Evolutionary conservation across 768 basidiomycete species (phyloP).

Genomic region (Boletus barrowsii): DNA sequence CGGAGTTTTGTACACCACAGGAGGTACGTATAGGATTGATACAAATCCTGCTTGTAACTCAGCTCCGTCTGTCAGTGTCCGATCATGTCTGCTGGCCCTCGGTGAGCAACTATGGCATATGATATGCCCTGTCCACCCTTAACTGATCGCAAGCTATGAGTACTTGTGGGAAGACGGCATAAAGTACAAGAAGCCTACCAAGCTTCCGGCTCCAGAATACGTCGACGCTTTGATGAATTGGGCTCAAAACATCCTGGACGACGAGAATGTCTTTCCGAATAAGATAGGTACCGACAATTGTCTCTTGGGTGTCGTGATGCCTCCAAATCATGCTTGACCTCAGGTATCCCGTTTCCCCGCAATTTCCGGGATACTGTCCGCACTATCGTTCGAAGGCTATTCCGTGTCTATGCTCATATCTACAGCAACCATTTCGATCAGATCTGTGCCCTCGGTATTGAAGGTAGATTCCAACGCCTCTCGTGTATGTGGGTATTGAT

Average conservation of each 20-base stretch:
- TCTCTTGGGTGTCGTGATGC: conserved; percentile 4
- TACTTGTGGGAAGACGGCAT: conserved; percentile 93
- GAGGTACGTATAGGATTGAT: conserved; percentile 53
- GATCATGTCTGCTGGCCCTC: conserved; percentile 94
- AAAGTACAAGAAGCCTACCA: conserved; percentile 86
- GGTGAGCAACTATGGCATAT: conserved; percentile 45
- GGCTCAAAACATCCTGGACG: conserved; percentile 90
- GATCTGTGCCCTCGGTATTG: conserved; percentile 95
- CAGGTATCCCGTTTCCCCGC: conserved; percentile 87
- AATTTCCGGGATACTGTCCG: conserved; percentile 89
- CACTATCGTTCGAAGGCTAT: conserved; percentile 87
- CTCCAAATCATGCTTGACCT: background rate
- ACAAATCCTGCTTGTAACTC: conserved; percentile 7
- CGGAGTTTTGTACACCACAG: conserved; percentile 94
- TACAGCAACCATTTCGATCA: conserved; percentile 99
- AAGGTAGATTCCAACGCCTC: conserved; percentile 55
- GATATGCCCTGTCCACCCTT: background rate
- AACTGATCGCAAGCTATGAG: conserved; percentile 63
- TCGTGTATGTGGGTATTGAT: background rate
- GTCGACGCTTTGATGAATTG: conserved; percentile 99
- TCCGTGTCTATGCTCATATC: conserved; percentile 97
- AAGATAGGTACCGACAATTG: conserved; percentile 67
- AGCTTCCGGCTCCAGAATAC: conserved; percentile 92
- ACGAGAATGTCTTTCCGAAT: conserved; percentile 89
- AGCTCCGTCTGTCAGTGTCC: conserved; percentile 58